Conservation (phyloP, 78 protist genomes). For the Guillardia theta region DNA sequence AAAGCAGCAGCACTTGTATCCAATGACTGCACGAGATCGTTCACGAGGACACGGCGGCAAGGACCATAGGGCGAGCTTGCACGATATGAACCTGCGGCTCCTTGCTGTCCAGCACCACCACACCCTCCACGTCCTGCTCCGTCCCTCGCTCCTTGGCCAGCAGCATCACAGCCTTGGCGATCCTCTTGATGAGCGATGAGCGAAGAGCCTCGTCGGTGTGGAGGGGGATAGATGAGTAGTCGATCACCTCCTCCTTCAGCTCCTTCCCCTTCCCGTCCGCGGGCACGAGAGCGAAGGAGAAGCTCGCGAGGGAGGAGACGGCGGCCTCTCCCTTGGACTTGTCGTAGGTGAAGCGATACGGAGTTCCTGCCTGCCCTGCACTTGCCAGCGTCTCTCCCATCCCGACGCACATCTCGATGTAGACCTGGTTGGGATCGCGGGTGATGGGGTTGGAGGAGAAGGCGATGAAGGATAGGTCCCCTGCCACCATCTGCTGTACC, state of each 20-base stretch:
- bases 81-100: not conserved
- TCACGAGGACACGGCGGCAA: not conserved
- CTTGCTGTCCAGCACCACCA: not conserved
- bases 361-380: not conserved
- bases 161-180: not conserved
- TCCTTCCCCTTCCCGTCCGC: not conserved
- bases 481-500: slow-evolving; percentile 1
- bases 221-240: not conserved
- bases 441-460: slow-evolving; percentile 2
- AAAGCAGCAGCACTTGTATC: too few relatives aligned
- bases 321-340: not conserved
- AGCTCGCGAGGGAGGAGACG: not conserved
- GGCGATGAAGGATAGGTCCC: slow-evolving; percentile 8
- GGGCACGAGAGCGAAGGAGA: not conserved
- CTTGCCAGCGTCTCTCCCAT: slow-evolving; percentile 29
- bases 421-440: slow-evolving; percentile 8
- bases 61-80: not conserved
- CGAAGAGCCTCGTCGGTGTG: not conserved
- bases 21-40: too few relatives aligned
- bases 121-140: slow-evolving; percentile 1
- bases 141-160: not conserved
- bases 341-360: not conserved
- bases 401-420: slow-evolving; percentile 9
- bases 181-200: not conserved
- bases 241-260: not conserved